Base-by-base conservation (phyloP, 371 early-diverging fungal species). In the Mucor ambiguus region DNA sequence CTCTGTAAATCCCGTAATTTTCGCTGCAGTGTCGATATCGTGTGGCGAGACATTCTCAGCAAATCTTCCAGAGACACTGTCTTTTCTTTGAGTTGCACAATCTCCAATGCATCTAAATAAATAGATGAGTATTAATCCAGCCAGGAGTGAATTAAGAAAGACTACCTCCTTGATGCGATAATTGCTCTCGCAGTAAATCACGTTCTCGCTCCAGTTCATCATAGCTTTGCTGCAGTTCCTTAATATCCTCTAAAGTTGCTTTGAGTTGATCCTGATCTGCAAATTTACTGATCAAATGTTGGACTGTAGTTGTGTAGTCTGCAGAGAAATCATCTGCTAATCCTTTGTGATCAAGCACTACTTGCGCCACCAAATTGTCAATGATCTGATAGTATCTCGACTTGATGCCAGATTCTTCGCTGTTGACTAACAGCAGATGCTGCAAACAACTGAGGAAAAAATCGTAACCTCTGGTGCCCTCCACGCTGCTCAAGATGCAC, bases 271-370 rank as follows among this genome's bases (percentile, higher is more conserved):
- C 93, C 63, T 90, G 88, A 69, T 92, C 89, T 3, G 89, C 90
- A 65, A 95, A 89, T 69, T 90, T 92, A 67, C 85, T 84, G n/a
- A 95, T 80, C 32, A 95, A 79, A 33, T 89, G 86, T 22, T 86
- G 86, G 22, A 95, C 93, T 7, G 90, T 89, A 2, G 92, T 85
- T 12, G 90, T 83, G 71, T 84, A 88, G 2, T 78, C 69, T 7
- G 74, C 57, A 3, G 85, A 80, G 58, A 87, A 90, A 61, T 89
- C 89, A 46, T 89, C 89, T 0, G 90, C 88, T 24, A 90, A 78
- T 0, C 89, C 92, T 61, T 90, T 88, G 44, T 92, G 85, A 66
- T 95, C 93, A 55, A 94, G 80, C 7, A 95, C 92, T 0, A 95
- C 89, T 67, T 94, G 92, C 0, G 93, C 87, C 14, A 94, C 80